These are phyloP conservation scores for Chaetomidium leptoderma DNA, from an alignment of 495 filamentous ascomycete species.

Conservation along the genomic window DNA sequence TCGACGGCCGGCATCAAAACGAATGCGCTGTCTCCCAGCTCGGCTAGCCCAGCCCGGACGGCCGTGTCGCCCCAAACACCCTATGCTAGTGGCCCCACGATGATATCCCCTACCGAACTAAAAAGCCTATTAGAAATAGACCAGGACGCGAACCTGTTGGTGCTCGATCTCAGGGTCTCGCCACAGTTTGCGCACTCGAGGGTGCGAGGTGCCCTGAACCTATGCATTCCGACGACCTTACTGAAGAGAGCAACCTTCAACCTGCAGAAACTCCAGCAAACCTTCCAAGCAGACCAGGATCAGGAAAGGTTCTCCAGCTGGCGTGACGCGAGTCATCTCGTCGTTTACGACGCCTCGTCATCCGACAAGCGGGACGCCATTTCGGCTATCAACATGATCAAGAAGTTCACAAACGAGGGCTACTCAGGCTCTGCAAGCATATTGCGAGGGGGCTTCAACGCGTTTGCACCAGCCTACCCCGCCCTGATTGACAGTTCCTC, in stretches of 20 bases:
- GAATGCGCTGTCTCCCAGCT: slow-evolving; percentile 25
- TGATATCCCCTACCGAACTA: slow-evolving; percentile 63
- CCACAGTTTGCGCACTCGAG: slow-evolving; percentile 73
- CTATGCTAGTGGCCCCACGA: slow-evolving; percentile 42
- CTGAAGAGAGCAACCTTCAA: slow-evolving; percentile 89
- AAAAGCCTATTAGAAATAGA: slow-evolving; percentile 59
- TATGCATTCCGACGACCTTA: slow-evolving; percentile 93
- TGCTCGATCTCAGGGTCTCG: slow-evolving; percentile 87
- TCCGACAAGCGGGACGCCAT: slow-evolving; percentile 70
- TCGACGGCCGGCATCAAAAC: slow-evolving; percentile 42
- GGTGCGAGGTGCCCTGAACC: slow-evolving; percentile 74
- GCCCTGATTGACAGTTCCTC: slow-evolving; percentile 46
- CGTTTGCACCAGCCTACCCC: slow-evolving; percentile 47
- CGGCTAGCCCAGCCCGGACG: not conserved
- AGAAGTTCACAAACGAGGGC: slow-evolving; percentile 83
- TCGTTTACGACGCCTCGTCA: slow-evolving; percentile 83
- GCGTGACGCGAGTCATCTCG: slow-evolving; percentile 66
- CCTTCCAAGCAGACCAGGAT: slow-evolving; percentile 72
- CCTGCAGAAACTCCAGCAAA: slow-evolving; percentile 81
- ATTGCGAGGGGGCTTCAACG: slow-evolving; percentile 57
- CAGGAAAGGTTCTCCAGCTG: slow-evolving; percentile 72
- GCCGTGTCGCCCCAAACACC: slow-evolving; percentile 45
- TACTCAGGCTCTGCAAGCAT: slow-evolving; percentile 72
- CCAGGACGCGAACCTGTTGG: slow-evolving; percentile 53
- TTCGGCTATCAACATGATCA: slow-evolving; percentile 76